Evolutionary conservation across 2,329 filamentous ascomycete species (phyloP), one percentile per base, ranked within the genome.

Genomic region (Drechslerella dactyloides): DNA sequence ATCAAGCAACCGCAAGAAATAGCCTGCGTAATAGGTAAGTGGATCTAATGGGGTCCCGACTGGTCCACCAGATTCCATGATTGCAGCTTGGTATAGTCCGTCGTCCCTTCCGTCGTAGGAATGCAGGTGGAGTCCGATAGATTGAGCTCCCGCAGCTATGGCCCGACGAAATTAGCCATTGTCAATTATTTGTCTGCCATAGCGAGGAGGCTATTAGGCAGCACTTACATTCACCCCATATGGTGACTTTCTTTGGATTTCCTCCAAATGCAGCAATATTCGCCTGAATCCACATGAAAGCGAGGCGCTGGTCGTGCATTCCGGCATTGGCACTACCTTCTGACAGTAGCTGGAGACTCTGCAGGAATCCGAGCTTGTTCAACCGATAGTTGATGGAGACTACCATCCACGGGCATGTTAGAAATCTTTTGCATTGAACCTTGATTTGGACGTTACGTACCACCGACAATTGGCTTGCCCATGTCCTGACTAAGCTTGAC

Each of bases 201-300:
- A n/a, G n/a, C n/a, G n/a, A n/a, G n/a, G n/a, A n/a, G n/a, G n/a
- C n/a, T n/a, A n/a, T 33, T 33, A 8, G 8, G 4, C 27, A 33
- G 27, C 27, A 8, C 27, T 33, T 33, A 33, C 27, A 73, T 83
- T 78, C 86, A 82, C 87, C 88, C 83, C 86, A 85, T 57, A 88
- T 76, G 1, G 86, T 88, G 23, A 89, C 82, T 69, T 84, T 83
- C 13, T 80, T 78, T 1, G 80, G 80, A 75, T 89, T 83, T 1
- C 87, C 87, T 17, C 86, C 86, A 78, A 89, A 87, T 2, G 78
- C 80, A 5, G 78, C 82, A 61, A 87, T 84, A 77, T 88, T 88
- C 23, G 82, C 80, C 73, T 82, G 80, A 24, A 89, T 83, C 87
- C 87, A 89, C 62, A 81, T 78, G 17, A 89, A 80, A 15, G 85